Conservation (phyloP, 2,329 filamentous ascomycete genomes). For the Sphaerulina vaccinii region DNA sequence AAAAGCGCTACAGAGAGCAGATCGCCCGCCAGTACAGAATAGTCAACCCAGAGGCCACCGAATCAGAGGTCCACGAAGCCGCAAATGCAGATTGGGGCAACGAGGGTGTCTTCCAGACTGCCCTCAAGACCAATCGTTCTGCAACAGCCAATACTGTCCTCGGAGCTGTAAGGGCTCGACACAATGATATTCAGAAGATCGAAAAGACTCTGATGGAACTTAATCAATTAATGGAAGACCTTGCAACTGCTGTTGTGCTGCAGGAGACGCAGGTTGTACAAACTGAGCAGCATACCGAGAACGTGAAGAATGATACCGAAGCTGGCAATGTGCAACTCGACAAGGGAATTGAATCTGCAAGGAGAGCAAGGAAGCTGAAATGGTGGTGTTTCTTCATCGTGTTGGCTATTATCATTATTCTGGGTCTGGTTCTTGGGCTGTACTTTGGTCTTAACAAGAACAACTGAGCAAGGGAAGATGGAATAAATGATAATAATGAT, state of each 20-base stretch:
- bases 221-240: conserved; percentile 67
- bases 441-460: conserved; percentile 44
- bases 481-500: neutral
- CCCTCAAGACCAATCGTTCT: conserved; percentile 73
- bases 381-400: conserved; percentile 71
- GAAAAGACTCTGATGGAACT: conserved; percentile 73
- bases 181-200: conserved; percentile 80
- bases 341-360: conserved; percentile 65
- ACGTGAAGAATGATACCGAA: conserved; percentile 65
- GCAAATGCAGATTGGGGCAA: conserved; percentile 70
- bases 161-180: conserved; percentile 75
- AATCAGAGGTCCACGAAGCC: conserved; percentile 68
- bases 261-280: conserved; percentile 65
- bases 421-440: conserved; percentile 52
- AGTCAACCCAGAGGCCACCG: conserved; percentile 67
- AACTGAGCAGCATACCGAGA: conserved; percentile 64
- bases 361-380: conserved; percentile 70
- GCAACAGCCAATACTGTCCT: conserved; percentile 72
- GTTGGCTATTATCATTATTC: conserved; percentile 48
- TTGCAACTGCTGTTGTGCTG: conserved; percentile 70
- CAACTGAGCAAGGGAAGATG: neutral
- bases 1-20: conserved; percentile 70
- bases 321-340: conserved; percentile 68
- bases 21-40: conserved; percentile 79
- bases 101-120: conserved; percentile 78